Conservation (phyloP, 352 stramenopile genomes). For the Globisporangium ultimum region DNA sequence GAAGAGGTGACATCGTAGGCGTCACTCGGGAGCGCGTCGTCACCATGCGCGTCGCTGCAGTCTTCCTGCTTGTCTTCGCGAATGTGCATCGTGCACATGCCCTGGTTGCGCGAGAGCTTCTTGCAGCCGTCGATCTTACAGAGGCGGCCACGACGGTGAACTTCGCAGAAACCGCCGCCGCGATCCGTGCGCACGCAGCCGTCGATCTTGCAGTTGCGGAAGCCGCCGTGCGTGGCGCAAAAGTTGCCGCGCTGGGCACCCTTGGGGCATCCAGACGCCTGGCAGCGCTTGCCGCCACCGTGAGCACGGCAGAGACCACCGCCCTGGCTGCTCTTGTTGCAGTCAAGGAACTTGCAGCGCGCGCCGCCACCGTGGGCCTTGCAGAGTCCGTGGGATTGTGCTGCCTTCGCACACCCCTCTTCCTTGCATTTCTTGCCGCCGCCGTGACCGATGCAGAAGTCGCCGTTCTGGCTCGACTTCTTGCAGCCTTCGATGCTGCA, state of each 20-base stretch:
- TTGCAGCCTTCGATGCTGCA: slow-evolving; percentile 84
- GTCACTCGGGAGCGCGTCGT: slow-evolving; percentile 5
- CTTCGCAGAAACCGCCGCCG: slow-evolving; percentile 81
- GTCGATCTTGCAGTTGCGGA: slow-evolving; percentile 86
- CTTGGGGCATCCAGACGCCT: slow-evolving; percentile 70
- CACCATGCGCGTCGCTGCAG: not conserved
- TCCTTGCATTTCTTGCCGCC: slow-evolving; percentile 87
- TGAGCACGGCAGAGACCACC: slow-evolving; percentile 74
- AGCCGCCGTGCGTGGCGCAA: slow-evolving; percentile 79
- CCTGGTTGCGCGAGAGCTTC: slow-evolving; percentile 85
- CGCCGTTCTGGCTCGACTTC: slow-evolving; percentile 84
- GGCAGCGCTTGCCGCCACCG: slow-evolving; percentile 78
- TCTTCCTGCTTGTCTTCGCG: slow-evolving; percentile 75
- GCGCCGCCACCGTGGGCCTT: slow-evolving; percentile 82
- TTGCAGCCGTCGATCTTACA: slow-evolving; percentile 87
- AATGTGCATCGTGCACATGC: slow-evolving; percentile 89
- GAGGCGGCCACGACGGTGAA: slow-evolving; percentile 74
- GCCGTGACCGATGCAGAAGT: slow-evolving; percentile 86
- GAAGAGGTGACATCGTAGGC: not conserved
- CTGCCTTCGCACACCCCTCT: slow-evolving; percentile 75
- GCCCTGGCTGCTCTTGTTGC: slow-evolving; percentile 81
- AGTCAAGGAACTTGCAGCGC: slow-evolving; percentile 80
- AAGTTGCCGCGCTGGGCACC: slow-evolving; percentile 83
- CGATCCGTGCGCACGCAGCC: slow-evolving; percentile 79
- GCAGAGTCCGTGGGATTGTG: slow-evolving; percentile 81